Base-by-base conservation (phyloP, 2,329 filamentous ascomycete genomes). In the Tolypocladium guangdongense region DNA sequence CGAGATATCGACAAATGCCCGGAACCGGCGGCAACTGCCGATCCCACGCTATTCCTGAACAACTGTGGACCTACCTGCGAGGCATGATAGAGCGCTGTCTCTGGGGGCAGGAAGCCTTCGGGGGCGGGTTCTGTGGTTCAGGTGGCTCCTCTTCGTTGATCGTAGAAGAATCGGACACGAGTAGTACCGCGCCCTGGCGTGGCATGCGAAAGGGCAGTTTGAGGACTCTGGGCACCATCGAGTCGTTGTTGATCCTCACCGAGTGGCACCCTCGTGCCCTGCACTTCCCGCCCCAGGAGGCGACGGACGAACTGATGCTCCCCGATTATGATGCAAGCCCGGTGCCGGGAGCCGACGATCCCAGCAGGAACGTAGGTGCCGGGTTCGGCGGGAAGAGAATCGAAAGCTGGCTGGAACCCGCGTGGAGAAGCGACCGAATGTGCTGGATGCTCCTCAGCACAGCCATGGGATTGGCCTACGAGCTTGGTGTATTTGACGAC, bases 381-480 rank as follows among this genome's bases (percentile, higher is more conserved):
- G 81, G 82, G n/a, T 80, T 90, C 22, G 88, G 90, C 46, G 90
- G 89, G 11, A 86, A 88, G 66, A 78, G 90, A 32, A 93, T 96
- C 58, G 90, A 96, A 65, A 92, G 90, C 66, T 97, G 93, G 90
- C 81, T 97, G 4, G 93, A 99, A 68, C 93, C 93, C 2, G 92
- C 90, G 10, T 96, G 92, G 90, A 81, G 92, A 61, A 90, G 87
- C 58, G 92, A 96, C 64, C 87, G 90, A 52, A 95, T 96, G 88
- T 95, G 89, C 65, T 96, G 92, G 92, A 96, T 96, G 90, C 75
- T 97, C 16, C 78, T 97, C 33, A 95, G 90, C 64, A 95, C 90
- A 38, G 90, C 90, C 16, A 88, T 92, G 74, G 88, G 90, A 1
- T 75, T 97, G 38, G 90, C 88, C 0, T 95, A 95, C 60, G 93